phyloP scores from a whole-genome alignment of 495 filamentous ascomycete species.

The Talaromyces stipitatus region DNA sequence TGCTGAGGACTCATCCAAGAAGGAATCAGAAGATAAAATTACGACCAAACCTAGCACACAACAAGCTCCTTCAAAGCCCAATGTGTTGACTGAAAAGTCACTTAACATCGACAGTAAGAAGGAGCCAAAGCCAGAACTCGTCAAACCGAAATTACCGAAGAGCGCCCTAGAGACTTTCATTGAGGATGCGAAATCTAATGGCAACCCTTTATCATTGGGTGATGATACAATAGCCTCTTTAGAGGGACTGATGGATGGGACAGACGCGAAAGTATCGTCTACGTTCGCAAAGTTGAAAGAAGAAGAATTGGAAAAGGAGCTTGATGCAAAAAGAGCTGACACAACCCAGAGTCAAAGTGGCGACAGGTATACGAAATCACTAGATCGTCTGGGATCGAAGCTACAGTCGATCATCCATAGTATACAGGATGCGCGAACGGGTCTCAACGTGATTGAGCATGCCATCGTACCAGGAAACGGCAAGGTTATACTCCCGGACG shows the following conservation, averaged over 20 bases:
- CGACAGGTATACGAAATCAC: slow-evolving; percentile 11
- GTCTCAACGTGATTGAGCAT: slow-evolving; percentile 58
- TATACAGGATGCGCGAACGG: slow-evolving; percentile 59
- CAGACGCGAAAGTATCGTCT: slow-evolving; percentile 14
- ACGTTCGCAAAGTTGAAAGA: slow-evolving; percentile 18
- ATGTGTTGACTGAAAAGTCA: slow-evolving; percentile 10
- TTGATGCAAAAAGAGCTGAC: background rate
- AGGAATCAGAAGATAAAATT: background rate
- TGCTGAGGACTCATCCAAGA: background rate
- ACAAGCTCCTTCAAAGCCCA: background rate
- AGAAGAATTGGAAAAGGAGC: slow-evolving; percentile 16
- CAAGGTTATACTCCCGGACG: slow-evolving; percentile 12
- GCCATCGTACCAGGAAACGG: slow-evolving; percentile 41
- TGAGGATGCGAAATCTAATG: slow-evolving; percentile 40
- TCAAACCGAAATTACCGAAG: slow-evolving; percentile 38
- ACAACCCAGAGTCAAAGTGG: background rate
- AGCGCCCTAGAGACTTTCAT: slow-evolving; percentile 47
- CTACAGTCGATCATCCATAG: slow-evolving; percentile 51
- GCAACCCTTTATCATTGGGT: slow-evolving; percentile 37
- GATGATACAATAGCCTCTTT: slow-evolving; percentile 59
- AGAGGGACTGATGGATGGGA: slow-evolving; percentile 44
- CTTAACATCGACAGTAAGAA: slow-evolving; percentile 1
- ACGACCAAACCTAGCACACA: background rate
- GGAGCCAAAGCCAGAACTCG: slow-evolving; percentile 13
- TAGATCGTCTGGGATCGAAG: slow-evolving; percentile 46